These are phyloP conservation scores for Periconia sp. DNA, from an alignment of 2,329 filamentous ascomycete species.

Conservation along the genomic window DNA sequence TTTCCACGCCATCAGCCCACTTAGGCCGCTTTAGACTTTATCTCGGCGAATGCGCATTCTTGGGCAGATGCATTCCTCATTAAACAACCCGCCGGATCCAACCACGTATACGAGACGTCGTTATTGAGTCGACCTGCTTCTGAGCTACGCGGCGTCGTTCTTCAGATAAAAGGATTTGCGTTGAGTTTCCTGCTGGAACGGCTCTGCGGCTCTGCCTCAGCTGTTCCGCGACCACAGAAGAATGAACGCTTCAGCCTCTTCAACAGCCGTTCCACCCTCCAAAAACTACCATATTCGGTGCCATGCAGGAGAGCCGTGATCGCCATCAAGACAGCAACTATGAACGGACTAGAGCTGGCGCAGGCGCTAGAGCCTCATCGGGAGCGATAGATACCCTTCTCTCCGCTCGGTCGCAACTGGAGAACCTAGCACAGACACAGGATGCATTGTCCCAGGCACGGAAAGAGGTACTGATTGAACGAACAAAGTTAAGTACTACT, in stretches of 20 bases:
- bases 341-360: background rate
- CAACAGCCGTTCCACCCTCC: background rate
- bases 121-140: background rate
- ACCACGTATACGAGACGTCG: slow-evolving; percentile 6
- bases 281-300: slow-evolving; percentile 2
- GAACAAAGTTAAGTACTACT: slow-evolving; percentile 8
- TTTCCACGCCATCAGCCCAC: background rate
- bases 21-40: slow-evolving; percentile 2
- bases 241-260: background rate
- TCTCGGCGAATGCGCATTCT: background rate
- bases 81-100: slow-evolving; percentile 3
- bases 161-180: background rate
- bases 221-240: no score
- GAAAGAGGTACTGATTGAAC: slow-evolving; percentile 16
- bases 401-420: background rate
- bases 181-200: background rate
- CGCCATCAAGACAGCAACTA: background rate
- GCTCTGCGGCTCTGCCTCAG: background rate
- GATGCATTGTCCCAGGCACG: slow-evolving; percentile 6
- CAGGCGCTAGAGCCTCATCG: background rate
- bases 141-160: background rate
- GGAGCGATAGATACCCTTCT: background rate
- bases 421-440: slow-evolving; percentile 6
- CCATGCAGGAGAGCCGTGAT: no score
- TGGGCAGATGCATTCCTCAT: background rate